phyloP scores from a whole-genome alignment of 2,329 filamentous ascomycete species.

The Sordariomycetes sp. region DNA sequence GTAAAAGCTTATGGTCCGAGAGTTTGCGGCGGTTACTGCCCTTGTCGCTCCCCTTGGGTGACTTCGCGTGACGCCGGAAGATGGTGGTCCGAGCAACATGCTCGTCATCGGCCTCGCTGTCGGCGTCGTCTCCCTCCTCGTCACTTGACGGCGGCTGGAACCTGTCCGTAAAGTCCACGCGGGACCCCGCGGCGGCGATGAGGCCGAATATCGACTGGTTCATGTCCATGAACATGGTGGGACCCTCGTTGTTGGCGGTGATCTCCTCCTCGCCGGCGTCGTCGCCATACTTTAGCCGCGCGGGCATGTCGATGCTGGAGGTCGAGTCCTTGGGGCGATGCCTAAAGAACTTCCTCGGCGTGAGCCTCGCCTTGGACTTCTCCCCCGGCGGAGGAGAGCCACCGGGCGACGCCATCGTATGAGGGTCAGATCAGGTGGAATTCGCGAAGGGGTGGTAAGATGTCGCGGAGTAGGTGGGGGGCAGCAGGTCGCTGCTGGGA shows the following conservation, averaged over 20 bases:
- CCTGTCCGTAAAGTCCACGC: conserved; percentile 68
- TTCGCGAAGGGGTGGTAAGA: neutral
- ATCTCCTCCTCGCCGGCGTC: conserved; percentile 38
- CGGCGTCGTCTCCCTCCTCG: conserved; percentile 59
- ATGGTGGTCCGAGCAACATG: conserved; percentile 5
- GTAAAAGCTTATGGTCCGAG: conserved; percentile 55
- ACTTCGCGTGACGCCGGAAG: conserved; percentile 2
- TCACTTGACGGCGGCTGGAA: conserved; percentile 76
- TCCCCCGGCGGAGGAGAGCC: neutral
- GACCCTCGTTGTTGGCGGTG: conserved; percentile 27
- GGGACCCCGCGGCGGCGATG: conserved; percentile 78
- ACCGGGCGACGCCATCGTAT: conserved; percentile 1
- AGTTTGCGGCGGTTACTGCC: conserved; percentile 41
- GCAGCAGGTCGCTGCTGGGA: neutral
- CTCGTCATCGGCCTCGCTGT: conserved; percentile 29
- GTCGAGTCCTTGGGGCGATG: neutral
- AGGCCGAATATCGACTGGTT: conserved; percentile 92
- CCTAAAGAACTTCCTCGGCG: conserved; percentile 2
- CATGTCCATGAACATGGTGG: conserved; percentile 58
- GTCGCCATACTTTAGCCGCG: conserved; percentile 38
- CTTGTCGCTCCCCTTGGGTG: neutral
- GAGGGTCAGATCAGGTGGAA: neutral
- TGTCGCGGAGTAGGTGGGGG: neutral
- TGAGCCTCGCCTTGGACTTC: neutral
- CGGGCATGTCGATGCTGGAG: conserved; percentile 32